Evolutionary conservation across 495 filamentous ascomycete species (phyloP).

Genomic region (Aspergillus kassunensis): DNA sequence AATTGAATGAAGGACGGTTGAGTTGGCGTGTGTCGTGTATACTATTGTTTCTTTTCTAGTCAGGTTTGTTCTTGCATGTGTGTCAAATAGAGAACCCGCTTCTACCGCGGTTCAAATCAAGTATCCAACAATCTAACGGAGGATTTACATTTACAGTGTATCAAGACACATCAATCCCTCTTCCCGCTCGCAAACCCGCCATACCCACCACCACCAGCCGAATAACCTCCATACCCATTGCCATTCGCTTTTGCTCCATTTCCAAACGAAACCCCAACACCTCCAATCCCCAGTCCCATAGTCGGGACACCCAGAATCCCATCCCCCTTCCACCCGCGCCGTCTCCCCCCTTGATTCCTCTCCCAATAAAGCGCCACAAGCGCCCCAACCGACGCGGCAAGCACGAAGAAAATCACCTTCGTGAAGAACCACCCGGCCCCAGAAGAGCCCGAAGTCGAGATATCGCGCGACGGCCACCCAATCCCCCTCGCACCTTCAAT

Average conservation of each 20-base stretch:
- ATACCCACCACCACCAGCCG: slow-evolving; percentile 34
- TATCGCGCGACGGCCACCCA: slow-evolving; percentile 39
- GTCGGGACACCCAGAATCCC: slow-evolving; percentile 40
- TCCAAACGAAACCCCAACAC: slow-evolving; percentile 40
- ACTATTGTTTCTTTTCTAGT: neutral
- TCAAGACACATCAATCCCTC: slow-evolving; percentile 45
- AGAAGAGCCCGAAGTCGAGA: slow-evolving; percentile 39
- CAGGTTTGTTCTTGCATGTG: neutral
- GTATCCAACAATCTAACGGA: neutral
- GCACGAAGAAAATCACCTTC: slow-evolving; percentile 36
- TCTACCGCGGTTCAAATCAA: neutral
- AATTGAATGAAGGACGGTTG: neutral
- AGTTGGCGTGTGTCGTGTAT: slow-evolving; percentile 7
- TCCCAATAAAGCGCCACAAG: slow-evolving; percentile 45
- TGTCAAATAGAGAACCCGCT: neutral
- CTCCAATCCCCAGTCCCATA: slow-evolving; percentile 30
- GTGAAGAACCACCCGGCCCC: slow-evolving; percentile 27
- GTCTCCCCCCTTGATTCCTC: slow-evolving; percentile 34
- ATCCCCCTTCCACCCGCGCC: slow-evolving; percentile 37
- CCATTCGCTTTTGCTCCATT: slow-evolving; percentile 46
- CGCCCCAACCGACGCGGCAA: slow-evolving; percentile 45
- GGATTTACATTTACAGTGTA: no score
- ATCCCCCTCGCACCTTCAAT: slow-evolving; percentile 62
- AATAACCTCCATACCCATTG: slow-evolving; percentile 53
- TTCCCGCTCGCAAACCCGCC: slow-evolving; percentile 46